These are phyloP conservation scores for Leccinum boreale DNA, from an alignment of 768 basidiomycete species.

Conservation along the genomic window DNA sequence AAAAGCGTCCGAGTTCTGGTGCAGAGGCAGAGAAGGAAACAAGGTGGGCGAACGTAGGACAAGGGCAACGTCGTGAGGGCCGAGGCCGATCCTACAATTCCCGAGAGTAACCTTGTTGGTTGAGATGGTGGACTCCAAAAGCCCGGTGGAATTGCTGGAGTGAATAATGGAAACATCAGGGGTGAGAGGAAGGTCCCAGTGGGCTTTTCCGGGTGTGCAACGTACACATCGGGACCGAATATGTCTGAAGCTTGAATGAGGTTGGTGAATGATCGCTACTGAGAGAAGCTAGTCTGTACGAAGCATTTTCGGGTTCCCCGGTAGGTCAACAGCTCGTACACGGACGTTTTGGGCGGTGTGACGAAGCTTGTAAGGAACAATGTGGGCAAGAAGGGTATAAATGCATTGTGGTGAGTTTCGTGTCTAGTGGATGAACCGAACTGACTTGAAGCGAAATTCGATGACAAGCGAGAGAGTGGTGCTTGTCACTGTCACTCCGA, in stretches of 20 bases:
- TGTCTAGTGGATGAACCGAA: too few species aligned
- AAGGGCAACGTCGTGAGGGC: constrained; percentile 32
- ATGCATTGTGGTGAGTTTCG: too few species aligned
- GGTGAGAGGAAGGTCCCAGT: constrained; percentile 19
- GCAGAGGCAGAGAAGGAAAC: too few species aligned
- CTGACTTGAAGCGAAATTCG: too few species aligned
- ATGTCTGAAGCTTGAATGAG: constrained; percentile 1
- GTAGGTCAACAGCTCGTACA: too few species aligned
- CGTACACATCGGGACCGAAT: constrained; percentile 12
- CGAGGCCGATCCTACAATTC: constrained; percentile 31
- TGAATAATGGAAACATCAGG: constrained; percentile 24
- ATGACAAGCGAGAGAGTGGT: neutral
- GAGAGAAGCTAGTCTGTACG: neutral
- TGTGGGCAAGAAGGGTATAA: too few species aligned
- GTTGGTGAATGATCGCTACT: constrained; percentile 21
- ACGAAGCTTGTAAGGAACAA: too few species aligned
- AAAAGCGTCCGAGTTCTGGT: neutral
- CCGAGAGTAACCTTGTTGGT: constrained; percentile 34
- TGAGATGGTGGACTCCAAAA: constrained; percentile 38
- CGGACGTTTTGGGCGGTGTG: too few species aligned
- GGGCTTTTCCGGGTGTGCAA: constrained; percentile 20
- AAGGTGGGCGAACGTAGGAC: constrained; percentile 25
- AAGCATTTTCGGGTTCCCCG: too few species aligned
- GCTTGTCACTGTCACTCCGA: neutral
- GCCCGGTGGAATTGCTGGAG: constrained; percentile 41